phyloP scores from a whole-genome alignment of 108 stramenopile genomes.

The Cyclotella atomus region DNA sequence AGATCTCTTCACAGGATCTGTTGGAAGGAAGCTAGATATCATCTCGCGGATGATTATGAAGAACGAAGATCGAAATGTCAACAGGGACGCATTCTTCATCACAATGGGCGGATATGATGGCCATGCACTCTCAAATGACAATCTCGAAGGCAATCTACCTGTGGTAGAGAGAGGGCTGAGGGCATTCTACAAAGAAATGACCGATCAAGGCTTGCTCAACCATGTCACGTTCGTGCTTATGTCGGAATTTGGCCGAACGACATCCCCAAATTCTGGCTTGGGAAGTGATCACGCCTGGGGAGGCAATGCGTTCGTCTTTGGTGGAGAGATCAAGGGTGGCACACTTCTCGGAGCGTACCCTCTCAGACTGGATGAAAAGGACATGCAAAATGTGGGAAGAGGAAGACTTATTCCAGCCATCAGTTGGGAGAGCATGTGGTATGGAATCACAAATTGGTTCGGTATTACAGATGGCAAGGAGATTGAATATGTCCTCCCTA shows the following conservation, averaged over 20 bases:
- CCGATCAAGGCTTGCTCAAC: constrained; percentile 37
- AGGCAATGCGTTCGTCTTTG: constrained; percentile 53
- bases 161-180: constrained; percentile 28
- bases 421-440: constrained; percentile 71
- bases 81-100: constrained; percentile 72
- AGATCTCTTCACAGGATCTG: constrained; percentile 8
- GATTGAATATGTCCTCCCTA: constrained; percentile 17
- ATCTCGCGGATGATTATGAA: constrained; percentile 52
- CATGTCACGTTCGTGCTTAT: constrained; percentile 44
- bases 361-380: constrained; percentile 7
- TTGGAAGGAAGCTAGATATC: constrained; percentile 27
- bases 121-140: constrained; percentile 46
- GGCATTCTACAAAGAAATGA: constrained; percentile 56
- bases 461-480: constrained; percentile 11
- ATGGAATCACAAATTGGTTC: constrained; percentile 25
- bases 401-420: constrained; percentile 70
- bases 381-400: constrained; percentile 31
- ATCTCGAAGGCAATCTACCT: constrained; percentile 28
- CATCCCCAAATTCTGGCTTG: constrained; percentile 28
- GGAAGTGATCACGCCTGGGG: constrained; percentile 77
- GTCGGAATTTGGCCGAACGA: constrained; percentile 64
- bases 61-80: constrained; percentile 30
- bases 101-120: constrained; percentile 68
- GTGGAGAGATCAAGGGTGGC: constrained; percentile 50
- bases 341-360: constrained; percentile 53